Evolutionary conservation across 1,139 yeast species (phyloP), one percentile per base, ranked within the genome.

Genomic region (Candida sp.): DNA sequence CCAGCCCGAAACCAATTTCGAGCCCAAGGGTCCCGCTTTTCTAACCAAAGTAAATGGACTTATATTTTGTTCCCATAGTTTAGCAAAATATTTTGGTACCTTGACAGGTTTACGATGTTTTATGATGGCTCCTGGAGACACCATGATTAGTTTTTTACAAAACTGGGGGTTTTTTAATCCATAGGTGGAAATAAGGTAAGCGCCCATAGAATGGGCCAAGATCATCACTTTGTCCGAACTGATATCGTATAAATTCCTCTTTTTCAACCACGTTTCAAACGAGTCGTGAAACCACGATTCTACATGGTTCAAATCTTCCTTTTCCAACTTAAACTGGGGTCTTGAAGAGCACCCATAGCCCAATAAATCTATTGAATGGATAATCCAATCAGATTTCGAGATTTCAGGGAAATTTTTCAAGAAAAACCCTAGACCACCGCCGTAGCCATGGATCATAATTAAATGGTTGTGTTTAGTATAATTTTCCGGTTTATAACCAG

Each of bases 261-360:
- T 58, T 4, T 48, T 46, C 41, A 72, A 57, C 84, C 85, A 81
- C 9, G 61, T 62, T 5, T 61, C 54, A 42, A 72, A 69, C 1
- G 84, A 75, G 39, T 76, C 74, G 42, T 76, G 78, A 56, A 80
- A 81, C 77, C 82, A 75, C 4, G 58, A 51, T 51, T 79, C 84
- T 23, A 79, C 80, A 33, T 58, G 58, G 22, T 54, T 55, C 40
- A 64, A 51, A 55, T 64, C 55, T 39, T 61, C 44, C 42, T 61
- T 54, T 46, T 52, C 51, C 11, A 64, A 52, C n/a, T 55, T 53
- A 44, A 80, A 82, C 7, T 68, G 64, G 0, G 87, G 85, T 47
- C 93, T 64, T 1, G 88, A 77, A 1, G 89, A 82, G 52, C 84
- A 82, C 0, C 93, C 93, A 56, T 83, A 85, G 0, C 93, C 95